Evolutionary conservation across 352 stramenopile species (phyloP), one percentile per base, ranked within the genome.

Genomic region (Blastocystis sp.): DNA sequence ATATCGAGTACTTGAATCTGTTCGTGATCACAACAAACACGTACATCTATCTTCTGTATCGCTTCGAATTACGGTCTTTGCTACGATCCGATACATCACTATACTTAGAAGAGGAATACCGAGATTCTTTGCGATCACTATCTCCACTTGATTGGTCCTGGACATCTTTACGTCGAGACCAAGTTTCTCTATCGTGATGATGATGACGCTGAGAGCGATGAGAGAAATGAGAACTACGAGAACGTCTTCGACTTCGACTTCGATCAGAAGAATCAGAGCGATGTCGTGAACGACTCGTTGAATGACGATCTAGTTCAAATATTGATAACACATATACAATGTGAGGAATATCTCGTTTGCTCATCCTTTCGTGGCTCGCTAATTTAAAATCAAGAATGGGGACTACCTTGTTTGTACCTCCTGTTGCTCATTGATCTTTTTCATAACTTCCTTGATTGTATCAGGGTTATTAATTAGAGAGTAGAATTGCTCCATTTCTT

Each of bases 391-490:
- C 2, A 37, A 24, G 64, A 15, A 1, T 19, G 17, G 9, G n/a
- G 15, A 48, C 1, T 15, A 24, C 17, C n/a, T 76, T 2, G 44
- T 11, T 48, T 70, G 60, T 19, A 42, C 35, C 13, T 44, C 15
- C 22, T 54, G 44, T n/a, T 54, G 64, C 64, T 76, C 30, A n/a
- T 76, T n/a, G 30, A 76, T 53, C 33, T 76, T 37, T 22, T 44
- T 76, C 64, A 76, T n/a, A 37, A 76, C 33, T 44, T 76, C 64
- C 27, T 62, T 62, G 56, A 62, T 3, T 3, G 56, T 33, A 33
- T 62, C 56, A 17, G 64, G 64, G 33, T 76, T 76, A 44, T 76
- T 76, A 33, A 76, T 37, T n/a, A 76, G 7, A 15, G 56, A 62
- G 13, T 62, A 62, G 13, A 62, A 62, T 13, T 62, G 56, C 13